Evolutionary conservation across 176 grass and related monocot genomes (phyloP).

Genomic region (Hsuehochloa calcarea): DNA sequence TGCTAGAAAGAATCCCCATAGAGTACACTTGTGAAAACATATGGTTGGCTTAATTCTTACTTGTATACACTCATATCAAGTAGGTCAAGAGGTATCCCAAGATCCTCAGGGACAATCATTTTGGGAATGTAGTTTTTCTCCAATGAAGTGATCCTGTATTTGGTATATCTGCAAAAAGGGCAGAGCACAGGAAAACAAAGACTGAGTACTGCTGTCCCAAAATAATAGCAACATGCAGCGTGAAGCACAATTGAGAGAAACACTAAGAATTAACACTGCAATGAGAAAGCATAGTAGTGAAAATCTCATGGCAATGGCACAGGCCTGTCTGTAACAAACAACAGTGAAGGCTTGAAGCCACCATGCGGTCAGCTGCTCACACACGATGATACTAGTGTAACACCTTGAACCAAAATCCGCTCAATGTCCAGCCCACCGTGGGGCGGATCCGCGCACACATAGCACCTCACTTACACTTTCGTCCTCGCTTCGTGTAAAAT

Average conservation of each 20-base stretch:
- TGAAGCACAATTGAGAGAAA: constrained; percentile 3
- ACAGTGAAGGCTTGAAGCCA: not conserved
- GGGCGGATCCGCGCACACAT: too few species aligned
- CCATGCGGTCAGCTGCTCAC: not conserved
- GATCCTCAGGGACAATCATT: constrained; percentile 84
- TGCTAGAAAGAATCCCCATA: constrained; percentile 15
- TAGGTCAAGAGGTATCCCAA: constrained; percentile 96
- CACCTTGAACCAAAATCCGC: too few species aligned
- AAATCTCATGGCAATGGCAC: not conserved
- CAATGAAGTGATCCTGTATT: constrained; percentile 89
- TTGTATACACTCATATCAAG: constrained; percentile 93
- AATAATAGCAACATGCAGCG: constrained; percentile 18
- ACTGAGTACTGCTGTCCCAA: constrained; percentile 15
- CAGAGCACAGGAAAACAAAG: constrained; percentile 18
- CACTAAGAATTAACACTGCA: not conserved
- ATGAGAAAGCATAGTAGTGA: not conserved
- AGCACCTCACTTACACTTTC: too few species aligned
- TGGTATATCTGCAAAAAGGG: constrained; percentile 67
- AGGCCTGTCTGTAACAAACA: constrained; percentile 1
- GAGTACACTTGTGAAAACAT: constrained; percentile 17
- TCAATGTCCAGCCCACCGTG: too few species aligned
- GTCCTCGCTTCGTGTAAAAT: too few species aligned
- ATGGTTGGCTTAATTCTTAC: constrained; percentile 51
- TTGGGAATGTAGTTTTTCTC: constrained; percentile 91
- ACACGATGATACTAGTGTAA: not conserved